Conservation (phyloP, 345 rosid species). For the Nephelium lappaceum region DNA sequence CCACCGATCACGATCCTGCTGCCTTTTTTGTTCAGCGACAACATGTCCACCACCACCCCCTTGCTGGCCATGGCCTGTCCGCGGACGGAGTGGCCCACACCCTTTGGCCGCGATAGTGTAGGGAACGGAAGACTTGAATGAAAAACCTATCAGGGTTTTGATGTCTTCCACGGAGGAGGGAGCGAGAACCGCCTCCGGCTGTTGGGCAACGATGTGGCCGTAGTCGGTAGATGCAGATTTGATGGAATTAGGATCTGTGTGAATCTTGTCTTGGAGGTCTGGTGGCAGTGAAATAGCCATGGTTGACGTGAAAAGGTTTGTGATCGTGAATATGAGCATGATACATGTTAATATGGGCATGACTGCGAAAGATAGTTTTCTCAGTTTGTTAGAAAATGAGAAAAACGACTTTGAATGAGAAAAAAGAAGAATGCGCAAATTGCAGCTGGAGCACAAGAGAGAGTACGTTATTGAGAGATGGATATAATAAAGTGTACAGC, state of each 20-base stretch:
- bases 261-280: slow-evolving; percentile 19
- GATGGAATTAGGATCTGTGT: slow-evolving; percentile 27
- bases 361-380: neutral
- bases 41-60: slow-evolving; percentile 55
- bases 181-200: slow-evolving; percentile 40
- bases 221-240: slow-evolving; percentile 39
- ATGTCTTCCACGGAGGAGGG: slow-evolving; percentile 41
- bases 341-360: neutral
- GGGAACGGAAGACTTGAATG: slow-evolving; percentile 25
- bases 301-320: neutral
- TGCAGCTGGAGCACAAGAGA: neutral
- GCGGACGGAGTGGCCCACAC: slow-evolving; percentile 38
- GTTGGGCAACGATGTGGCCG: slow-evolving; percentile 37
- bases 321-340: neutral
- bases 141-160: slow-evolving; percentile 29
- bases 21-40: slow-evolving; percentile 19
- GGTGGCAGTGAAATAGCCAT: slow-evolving; percentile 1
- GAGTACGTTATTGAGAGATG: neutral
- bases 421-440: neutral
- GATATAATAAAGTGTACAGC: neutral
- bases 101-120: slow-evolving; percentile 51
- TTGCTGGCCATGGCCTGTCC: slow-evolving; percentile 49
- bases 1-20: neutral
- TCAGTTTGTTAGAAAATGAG: neutral
- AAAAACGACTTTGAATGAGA: neutral